Conservation (phyloP, 495 filamentous ascomycete genomes). For the Tuber umbilicatum region DNA sequence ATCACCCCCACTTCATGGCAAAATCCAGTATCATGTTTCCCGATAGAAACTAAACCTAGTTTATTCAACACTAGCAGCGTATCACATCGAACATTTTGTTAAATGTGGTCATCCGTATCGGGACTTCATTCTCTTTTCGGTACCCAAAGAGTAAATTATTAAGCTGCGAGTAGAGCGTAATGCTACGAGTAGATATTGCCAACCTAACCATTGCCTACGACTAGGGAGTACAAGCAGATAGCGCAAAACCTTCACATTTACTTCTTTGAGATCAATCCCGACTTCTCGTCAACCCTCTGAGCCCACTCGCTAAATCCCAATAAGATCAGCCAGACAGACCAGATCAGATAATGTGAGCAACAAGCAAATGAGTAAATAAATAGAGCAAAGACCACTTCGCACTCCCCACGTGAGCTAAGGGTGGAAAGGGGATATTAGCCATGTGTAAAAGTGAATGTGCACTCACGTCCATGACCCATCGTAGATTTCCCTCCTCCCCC, state of each 20-base stretch:
- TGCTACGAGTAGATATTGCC: background rate
- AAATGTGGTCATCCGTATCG: background rate
- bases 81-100: background rate
- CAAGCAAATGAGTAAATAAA: background rate
- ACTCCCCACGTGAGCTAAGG: background rate
- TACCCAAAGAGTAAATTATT: background rate
- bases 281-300: constrained; percentile 56
- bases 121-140: background rate
- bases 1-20: too few relatives aligned
- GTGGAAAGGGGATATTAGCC: background rate
- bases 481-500: constrained; percentile 69
- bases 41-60: background rate
- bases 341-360: background rate
- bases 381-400: background rate
- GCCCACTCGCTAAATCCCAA: constrained; percentile 61
- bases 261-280: constrained; percentile 56
- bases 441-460: constrained; percentile 2
- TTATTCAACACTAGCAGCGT: background rate
- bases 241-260: constrained; percentile 9
- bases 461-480: constrained; percentile 98
- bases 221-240: background rate
- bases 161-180: too few relatives aligned
- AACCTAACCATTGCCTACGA: background rate
- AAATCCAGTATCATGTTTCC: background rate
- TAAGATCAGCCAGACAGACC: constrained; percentile 15